Percentiles rank a stretch among this genome's conserved stretches.
phyloP scores from a whole-genome alignment of 306 rosid genomes.

The Lathyrus oleraceus region DNA sequence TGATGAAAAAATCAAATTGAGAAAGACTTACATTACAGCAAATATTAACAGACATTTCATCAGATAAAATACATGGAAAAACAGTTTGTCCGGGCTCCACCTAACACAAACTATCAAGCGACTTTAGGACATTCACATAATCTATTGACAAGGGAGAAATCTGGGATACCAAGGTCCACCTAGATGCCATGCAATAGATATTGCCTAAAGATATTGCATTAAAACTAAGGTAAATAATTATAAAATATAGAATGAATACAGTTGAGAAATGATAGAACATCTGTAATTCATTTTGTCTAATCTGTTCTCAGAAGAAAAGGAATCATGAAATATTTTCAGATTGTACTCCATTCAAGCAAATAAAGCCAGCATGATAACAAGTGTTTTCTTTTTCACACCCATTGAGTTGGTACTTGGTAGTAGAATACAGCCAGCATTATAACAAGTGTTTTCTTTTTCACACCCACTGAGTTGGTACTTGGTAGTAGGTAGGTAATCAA shows the following conservation, averaged over 20 bases:
- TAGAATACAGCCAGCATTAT: no score
- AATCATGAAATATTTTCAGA: neutral
- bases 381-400: slow-evolving; percentile 13
- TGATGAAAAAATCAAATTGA: no score
- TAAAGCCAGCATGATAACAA: slow-evolving; percentile 17
- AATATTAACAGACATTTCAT: slow-evolving; percentile 6
- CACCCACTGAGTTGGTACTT: no score
- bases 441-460: no score
- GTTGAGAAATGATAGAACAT: neutral
- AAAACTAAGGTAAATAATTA: neutral
- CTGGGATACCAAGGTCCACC: slow-evolving; percentile 6
- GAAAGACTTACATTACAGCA: slow-evolving; percentile 16
- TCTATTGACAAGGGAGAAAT: slow-evolving; percentile 3
- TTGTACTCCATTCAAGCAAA: slow-evolving; percentile 8
- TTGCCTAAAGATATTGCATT: slow-evolving; percentile 8
- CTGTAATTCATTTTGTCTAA: neutral
- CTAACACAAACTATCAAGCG: neutral
- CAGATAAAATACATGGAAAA: neutral
- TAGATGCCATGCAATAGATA: neutral
- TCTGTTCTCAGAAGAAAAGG: neutral
- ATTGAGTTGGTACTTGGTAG: neutral
- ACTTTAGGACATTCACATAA: neutral
- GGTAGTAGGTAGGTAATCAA: neutral
- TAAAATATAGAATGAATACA: slow-evolving; percentile 3
- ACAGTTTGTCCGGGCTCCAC: neutral